phyloP scores from a whole-genome alignment of 192 early-diverging fungal genomes.

The Coemansia sp. region DNA sequence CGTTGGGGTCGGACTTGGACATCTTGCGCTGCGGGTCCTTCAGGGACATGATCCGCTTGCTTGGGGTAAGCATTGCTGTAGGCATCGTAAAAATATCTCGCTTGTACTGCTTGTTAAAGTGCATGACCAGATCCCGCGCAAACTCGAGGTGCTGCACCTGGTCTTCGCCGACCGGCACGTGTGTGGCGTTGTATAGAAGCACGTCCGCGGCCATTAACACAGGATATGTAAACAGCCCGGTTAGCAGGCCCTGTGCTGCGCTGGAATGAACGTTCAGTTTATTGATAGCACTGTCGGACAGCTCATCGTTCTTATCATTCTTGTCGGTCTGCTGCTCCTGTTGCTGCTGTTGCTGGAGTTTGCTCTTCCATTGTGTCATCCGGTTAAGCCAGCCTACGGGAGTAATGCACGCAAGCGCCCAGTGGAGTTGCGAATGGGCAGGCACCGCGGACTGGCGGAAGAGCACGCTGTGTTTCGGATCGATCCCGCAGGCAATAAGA shows the following conservation, averaged over 20 bases:
- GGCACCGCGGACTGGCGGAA: slow-evolving; percentile 84
- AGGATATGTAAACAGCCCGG: slow-evolving; percentile 88
- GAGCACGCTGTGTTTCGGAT: slow-evolving; percentile 66
- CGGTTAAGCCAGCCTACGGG: slow-evolving; percentile 85
- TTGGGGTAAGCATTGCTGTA: slow-evolving; percentile 57
- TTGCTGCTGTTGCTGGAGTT: slow-evolving; percentile 33
- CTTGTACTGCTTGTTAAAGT: slow-evolving; percentile 74
- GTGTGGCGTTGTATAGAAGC: slow-evolving; percentile 76
- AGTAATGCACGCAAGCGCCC: slow-evolving; percentile 85
- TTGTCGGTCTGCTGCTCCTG: neutral
- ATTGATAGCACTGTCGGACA: neutral
- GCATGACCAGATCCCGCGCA: slow-evolving; percentile 70
- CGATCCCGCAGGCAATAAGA: slow-evolving; percentile 82
- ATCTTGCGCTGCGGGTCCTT: slow-evolving; percentile 76
- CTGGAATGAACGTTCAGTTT: slow-evolving; percentile 19
- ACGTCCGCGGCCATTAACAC: slow-evolving; percentile 92
- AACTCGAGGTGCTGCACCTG: slow-evolving; percentile 91
- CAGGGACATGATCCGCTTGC: slow-evolving; percentile 85
- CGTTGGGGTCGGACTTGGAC: slow-evolving; percentile 81
- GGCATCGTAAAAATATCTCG: slow-evolving; percentile 68
- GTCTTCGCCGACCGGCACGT: slow-evolving; percentile 92
- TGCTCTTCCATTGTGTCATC: slow-evolving; percentile 96
- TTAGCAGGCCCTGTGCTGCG: slow-evolving; percentile 28
- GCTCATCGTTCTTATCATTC: slow-evolving; percentile 14
- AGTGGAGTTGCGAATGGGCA: slow-evolving; percentile 77